These are phyloP conservation scores for Lepraria neglecta DNA, from an alignment of 495 filamentous ascomycete species.

Conservation along the genomic window DNA sequence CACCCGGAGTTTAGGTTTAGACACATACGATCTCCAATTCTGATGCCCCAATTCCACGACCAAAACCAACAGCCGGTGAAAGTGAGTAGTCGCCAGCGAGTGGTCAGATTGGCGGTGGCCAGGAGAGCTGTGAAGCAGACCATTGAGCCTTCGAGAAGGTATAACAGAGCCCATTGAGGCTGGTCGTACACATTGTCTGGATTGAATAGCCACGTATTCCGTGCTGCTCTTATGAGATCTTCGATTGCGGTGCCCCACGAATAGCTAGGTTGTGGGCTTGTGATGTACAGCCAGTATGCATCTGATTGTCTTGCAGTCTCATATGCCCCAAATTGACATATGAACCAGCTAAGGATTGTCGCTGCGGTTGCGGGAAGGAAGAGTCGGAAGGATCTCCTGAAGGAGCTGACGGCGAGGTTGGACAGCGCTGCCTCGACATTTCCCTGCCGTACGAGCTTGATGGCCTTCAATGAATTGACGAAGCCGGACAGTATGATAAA, in stretches of 20 bases:
- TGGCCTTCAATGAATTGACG: constrained; percentile 29
- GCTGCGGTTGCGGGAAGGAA: constrained; percentile 29
- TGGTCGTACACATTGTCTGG: constrained; percentile 32
- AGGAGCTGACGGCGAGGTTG: constrained; percentile 31
- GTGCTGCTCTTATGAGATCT: constrained; percentile 28
- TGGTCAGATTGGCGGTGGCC: constrained; percentile 25
- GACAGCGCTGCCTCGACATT: constrained; percentile 26
- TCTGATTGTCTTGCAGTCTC: constrained; percentile 28
- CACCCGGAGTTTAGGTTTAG: not conserved
- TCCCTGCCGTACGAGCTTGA: constrained; percentile 26
- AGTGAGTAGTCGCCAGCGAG: constrained; percentile 25
- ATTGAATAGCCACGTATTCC: constrained; percentile 29
- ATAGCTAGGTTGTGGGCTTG: constrained; percentile 28
- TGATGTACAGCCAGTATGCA: constrained; percentile 31
- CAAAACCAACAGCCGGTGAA: constrained; percentile 25
- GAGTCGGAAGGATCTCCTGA: constrained; percentile 28
- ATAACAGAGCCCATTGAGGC: constrained; percentile 33
- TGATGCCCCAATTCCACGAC: constrained; percentile 30
- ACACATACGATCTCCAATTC: constrained; percentile 27
- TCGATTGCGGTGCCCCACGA: constrained; percentile 27
- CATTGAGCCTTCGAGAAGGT: constrained; percentile 30
- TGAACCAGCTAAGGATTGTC: constrained; percentile 30
- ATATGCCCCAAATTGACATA: constrained; percentile 31
- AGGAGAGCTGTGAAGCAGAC: constrained; percentile 29
- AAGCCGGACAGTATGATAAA: constrained; percentile 37